Evolutionary conservation across 164 flowering plant genomes (phyloP).

Genomic region (Euptelea pleiosperma): DNA sequence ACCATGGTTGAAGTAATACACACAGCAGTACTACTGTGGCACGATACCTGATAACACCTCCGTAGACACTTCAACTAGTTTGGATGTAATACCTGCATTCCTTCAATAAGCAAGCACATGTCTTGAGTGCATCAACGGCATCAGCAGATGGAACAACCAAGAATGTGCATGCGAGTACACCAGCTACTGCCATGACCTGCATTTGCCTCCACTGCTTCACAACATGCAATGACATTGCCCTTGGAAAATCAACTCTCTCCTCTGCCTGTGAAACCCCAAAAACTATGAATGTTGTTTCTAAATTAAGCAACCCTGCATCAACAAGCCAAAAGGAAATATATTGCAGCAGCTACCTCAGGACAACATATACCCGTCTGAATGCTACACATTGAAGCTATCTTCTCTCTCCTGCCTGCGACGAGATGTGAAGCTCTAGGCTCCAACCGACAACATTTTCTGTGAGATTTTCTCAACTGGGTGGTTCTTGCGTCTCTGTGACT

Average conservation of each 20-base stretch:
- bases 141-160: conserved; percentile 54
- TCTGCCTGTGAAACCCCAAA: conserved; percentile 20
- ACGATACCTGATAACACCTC: too few relatives aligned
- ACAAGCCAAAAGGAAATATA: conserved; percentile 1
- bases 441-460: conserved; percentile 6
- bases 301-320: neutral
- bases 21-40: too few relatives aligned
- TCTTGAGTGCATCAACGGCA: conserved; percentile 81
- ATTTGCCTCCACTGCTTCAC: conserved; percentile 39
- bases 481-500: conserved; percentile 21
- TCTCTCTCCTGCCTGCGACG: conserved; percentile 13
- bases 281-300: neutral
- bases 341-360: conserved; percentile 29
- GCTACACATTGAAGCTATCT: conserved; percentile 8
- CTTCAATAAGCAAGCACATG: conserved; percentile 72
- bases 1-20: too few relatives aligned
- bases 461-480: conserved; percentile 11
- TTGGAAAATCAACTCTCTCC: conserved; percentile 10
- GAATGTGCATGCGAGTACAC: conserved; percentile 41
- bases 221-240: conserved; percentile 11
- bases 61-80: neutral
- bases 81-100: conserved; percentile 68
- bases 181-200: conserved; percentile 32
- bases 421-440: conserved; percentile 17
- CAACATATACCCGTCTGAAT: conserved; percentile 4